Base-by-base conservation (phyloP, 352 stramenopile species). In the Phytopythium boreale region DNA sequence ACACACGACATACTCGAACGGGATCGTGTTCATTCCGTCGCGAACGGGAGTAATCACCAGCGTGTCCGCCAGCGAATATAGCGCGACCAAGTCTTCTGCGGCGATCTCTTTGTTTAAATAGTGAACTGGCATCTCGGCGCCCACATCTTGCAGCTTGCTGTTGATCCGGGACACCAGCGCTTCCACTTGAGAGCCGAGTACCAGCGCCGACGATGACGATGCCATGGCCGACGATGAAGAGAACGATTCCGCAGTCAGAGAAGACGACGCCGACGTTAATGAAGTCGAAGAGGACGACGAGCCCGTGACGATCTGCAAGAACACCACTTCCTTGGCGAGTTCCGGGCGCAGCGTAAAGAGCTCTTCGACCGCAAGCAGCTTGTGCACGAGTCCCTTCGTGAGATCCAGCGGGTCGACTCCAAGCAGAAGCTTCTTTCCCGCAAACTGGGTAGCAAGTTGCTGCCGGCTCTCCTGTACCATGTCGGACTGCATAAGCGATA, bases 301-400 rank as follows among this genome's bases (percentile, higher is more conserved):
- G 36, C 80, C 80, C 9, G 82, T 90, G 7, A 92, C 85, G 58
- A 99, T 97, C 71, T 98, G 95, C 37, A 99, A 74, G 50, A 99
- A 88, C 6, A 98, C 93, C 29, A 98, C 90, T 64, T 98, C 96
- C 27, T 95, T 92, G 8, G 91, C 85, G 63, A 97, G 95, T 56
- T 98, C 87, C 0, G 91, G 91, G 49, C 94, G 85, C 31, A 82
- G 64, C 24, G 80, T 93, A 24, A 97, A 92, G 27, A 97, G 73
- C 39, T 97, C 82, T 57, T 97, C 91, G 7, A 97, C 77, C 1
- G 87, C 90, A 12, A 97, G 63, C n/a, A 97, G 70, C 61, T 97
- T 97, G 59, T 96, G 87, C n/a, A 93, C 82, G 10, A 97, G 75
- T 2, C 90, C 90, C 74, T 97, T 97, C 26, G 84, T 95, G n/a